Evolutionary conservation across 306 rosid genomes (phyloP), one percentile per base, ranked within the genome.

Genomic region (Rosa chinensis): DNA sequence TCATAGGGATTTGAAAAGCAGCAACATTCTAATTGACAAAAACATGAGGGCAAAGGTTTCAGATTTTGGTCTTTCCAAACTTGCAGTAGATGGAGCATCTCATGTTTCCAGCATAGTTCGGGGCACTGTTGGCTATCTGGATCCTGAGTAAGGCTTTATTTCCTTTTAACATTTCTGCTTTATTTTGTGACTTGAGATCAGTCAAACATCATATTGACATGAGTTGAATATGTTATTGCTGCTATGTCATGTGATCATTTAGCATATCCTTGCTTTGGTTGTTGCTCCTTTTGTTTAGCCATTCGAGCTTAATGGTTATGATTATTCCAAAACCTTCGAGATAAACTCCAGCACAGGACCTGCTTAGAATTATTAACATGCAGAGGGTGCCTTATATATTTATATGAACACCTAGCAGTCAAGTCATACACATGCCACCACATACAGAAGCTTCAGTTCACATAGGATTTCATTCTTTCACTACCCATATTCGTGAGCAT

Each of bases 41-140:
- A 93, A 89, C 80, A 93, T 91, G 98, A 90, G 82, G 88, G 99
- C 98, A 59, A 95, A 91, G 87, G 98, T 95, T 76, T 88, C 99
- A 77, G 99, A 95, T 83, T 95, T 95, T 55, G 99, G 98, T 85
- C 98, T 95, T 78, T 95, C 99, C 58, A 95, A 95, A 85, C 96
- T 95, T 68, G 98, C 97, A 6, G 98, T 91, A 44, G 99, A 95
- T 66, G 99, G 96, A 48, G 96, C 79, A 75, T 95, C 98, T 82
- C 98, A 95, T 68, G 99, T 95, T 76, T 95, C 99, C 13, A 95
- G 99, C 86, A 84, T 88, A 42, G 99, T 95, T 87, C 90, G 99
- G 49, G 99, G 99, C 37, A 95, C 99, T 66, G 97, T 95, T 8
- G 99, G 99, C 52, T 95, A 95, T 84, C 72, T 95, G 68, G 99